Evolutionary conservation across 805 yeast species (phyloP), one percentile per base, ranked within the genome.

Genomic region (Barnettozyma pratensis): DNA sequence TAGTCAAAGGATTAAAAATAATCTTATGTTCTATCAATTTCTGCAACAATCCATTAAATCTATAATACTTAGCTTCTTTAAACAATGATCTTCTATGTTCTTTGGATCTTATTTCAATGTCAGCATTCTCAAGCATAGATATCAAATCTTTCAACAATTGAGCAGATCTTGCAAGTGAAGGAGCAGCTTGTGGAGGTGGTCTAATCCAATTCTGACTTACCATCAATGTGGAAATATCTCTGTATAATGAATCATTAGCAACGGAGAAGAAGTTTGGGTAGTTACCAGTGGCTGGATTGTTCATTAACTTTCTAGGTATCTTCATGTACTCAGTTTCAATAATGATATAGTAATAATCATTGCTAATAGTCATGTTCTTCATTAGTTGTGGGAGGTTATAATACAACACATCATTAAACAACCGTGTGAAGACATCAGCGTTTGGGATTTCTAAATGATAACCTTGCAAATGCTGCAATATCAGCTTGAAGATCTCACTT

Each of bases 161-260:
- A 1, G 53, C 45, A 29, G 54, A 47, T 25, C 63, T 44, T 45
- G 56, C 53, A 38, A 57, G 41, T 79, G 83, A 19, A 61, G 68
- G 61, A 83, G 89, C 47, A 79, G 79, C 74, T 49, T 80, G 76
- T 1, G 94, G 88, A 4, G 96, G 96, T 1, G 97, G 97, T 37
- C 96, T 67, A 3, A 85, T 65, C 55, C 83, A 64, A 36, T 75
- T 70, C 45, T 67, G 68, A 7, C 62, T 54, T 12, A 61, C 55
- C 46, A 66, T 66, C 9, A 71, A 54, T 19, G 70, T 69, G 27
- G 75, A 71, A 9, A 81, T 76, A 50, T 81, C 83, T 3, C 69
- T 62, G 50, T 79, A 70, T 25, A 82, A 62, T 1, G 80, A 69
- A 34, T 78, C 76, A 57, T 73, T 75, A 3, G 85, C 76, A 36